Percentiles rank a stretch among this genome's conserved stretches.
These are phyloP conservation scores for Rhizopogon vesiculosus DNA, from an alignment of 768 basidiomycete species.

Conservation along the genomic window DNA sequence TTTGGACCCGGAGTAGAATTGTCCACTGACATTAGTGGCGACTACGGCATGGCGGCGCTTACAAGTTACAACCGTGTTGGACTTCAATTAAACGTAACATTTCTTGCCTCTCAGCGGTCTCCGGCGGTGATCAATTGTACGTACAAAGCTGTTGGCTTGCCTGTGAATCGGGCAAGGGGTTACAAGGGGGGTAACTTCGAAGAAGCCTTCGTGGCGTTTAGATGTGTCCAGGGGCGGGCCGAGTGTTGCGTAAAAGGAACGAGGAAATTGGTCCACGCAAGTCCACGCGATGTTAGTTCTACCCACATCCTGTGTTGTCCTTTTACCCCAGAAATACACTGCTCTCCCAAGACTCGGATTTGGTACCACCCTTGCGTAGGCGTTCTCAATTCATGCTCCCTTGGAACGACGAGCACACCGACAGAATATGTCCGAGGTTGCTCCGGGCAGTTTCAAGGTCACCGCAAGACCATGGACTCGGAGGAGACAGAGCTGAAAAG, in stretches of 20 bases:
- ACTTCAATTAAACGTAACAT: not conserved
- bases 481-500: not conserved
- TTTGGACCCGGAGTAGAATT: not conserved
- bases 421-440: not conserved
- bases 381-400: not conserved
- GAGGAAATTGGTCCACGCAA: not conserved
- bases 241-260: not conserved
- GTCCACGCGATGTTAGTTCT: not conserved
- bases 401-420: not conserved
- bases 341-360: not conserved
- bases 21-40: not conserved
- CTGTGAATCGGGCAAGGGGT: not conserved
- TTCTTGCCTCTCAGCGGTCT: not conserved
- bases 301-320: too few relatives aligned
- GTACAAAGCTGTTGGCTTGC: not conserved
- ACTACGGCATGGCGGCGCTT: not conserved
- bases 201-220: conserved; percentile 1
- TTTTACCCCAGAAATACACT: not conserved
- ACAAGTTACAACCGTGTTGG: not conserved
- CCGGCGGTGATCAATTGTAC: not conserved
- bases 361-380: not conserved
- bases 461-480: not conserved
- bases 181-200: not conserved
- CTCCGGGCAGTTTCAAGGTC: not conserved
- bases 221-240: not conserved